A percentile compares a stretch with the other conserved stretches of the same genome.
Conservation (phyloP, 2,329 filamentous ascomycete species). For the Fusarium citri region DNA sequence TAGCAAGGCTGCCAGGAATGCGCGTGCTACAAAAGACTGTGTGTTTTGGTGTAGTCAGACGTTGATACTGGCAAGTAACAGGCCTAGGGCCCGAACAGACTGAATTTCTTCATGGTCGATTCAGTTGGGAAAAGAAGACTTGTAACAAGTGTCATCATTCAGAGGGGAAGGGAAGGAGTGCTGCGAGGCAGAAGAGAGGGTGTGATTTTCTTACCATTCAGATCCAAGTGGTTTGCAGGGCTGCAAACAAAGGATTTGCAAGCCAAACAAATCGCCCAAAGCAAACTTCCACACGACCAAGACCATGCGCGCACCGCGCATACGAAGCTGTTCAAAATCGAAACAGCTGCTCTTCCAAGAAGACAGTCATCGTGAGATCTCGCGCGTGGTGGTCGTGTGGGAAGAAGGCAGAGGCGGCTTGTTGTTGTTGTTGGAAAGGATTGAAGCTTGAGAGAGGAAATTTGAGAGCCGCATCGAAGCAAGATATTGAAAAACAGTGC, state of each 20-base stretch:
- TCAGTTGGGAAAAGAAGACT: constrained; percentile 91
- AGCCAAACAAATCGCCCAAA: constrained; percentile 14
- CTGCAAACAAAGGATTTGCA: constrained; percentile 18
- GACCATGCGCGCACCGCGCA: background rate
- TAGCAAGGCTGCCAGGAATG: constrained; percentile 35
- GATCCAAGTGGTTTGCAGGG: background rate
- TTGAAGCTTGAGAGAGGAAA: constrained; percentile 30
- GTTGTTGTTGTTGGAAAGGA: constrained; percentile 31
- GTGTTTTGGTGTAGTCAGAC: constrained; percentile 68
- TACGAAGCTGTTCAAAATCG: constrained; percentile 30
- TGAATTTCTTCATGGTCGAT: constrained; percentile 85
- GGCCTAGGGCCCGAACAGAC: constrained; percentile 75
- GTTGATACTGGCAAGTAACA: constrained; percentile 94
- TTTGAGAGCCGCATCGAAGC: constrained; percentile 37
- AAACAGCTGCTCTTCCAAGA: constrained; percentile 28
- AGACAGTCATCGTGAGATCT: constrained; percentile 16
- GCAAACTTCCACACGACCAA: constrained; percentile 3
- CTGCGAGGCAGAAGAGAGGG: constrained; percentile 36
- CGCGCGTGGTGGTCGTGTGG: constrained; percentile 20
- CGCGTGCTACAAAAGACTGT: constrained; percentile 8
- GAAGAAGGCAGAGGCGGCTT: constrained; percentile 11
- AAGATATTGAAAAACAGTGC: constrained; percentile 52
- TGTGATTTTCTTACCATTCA: constrained; percentile 43
- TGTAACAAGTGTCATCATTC: constrained; percentile 78
- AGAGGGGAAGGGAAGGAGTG: constrained; percentile 43